These are phyloP conservation scores for Cardamine resedifolia DNA, from an alignment of 345 rosid genomes.

Conservation along the genomic window DNA sequence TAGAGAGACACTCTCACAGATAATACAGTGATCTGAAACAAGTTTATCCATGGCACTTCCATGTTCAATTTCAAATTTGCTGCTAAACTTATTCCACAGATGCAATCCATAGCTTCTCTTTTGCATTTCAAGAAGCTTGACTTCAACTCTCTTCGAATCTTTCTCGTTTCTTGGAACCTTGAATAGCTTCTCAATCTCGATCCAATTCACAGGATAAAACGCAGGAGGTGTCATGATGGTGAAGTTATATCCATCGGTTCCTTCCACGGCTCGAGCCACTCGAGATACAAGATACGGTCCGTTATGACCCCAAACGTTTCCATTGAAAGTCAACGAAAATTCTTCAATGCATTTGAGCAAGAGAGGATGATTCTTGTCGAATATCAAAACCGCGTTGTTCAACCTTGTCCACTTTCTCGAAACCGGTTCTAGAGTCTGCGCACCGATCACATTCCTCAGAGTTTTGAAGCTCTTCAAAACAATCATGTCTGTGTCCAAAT, in stretches of 20 bases:
- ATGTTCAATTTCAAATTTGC: conserved; percentile 41
- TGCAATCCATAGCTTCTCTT: conserved; percentile 45
- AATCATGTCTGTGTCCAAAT: conserved; percentile 70
- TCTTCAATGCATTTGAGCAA: conserved; percentile 57
- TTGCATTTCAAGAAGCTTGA: conserved; percentile 37
- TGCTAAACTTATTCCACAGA: conserved; percentile 53
- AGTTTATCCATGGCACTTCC: conserved; percentile 44
- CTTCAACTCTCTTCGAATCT: conserved; percentile 46
- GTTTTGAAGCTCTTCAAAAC: conserved; percentile 50
- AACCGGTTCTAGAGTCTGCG: conserved; percentile 45
- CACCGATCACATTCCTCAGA: conserved; percentile 64
- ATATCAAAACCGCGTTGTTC: conserved; percentile 62
- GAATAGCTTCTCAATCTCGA: conserved; percentile 50
- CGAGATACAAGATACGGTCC: conserved; percentile 73
- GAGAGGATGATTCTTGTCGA: conserved; percentile 57
- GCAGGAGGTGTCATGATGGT: conserved; percentile 60
- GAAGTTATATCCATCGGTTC: conserved; percentile 42
- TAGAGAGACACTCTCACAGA: conserved; percentile 31
- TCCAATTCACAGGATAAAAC: conserved; percentile 66
- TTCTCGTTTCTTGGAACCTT: conserved; percentile 46
- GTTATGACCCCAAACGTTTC: conserved; percentile 72
- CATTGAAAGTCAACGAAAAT: conserved; percentile 62
- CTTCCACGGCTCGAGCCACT: conserved; percentile 45
- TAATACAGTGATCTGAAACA: conserved; percentile 43
- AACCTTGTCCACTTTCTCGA: conserved; percentile 62